Conservation (phyloP, 2,329 filamentous ascomycete genomes). For the Pleoardoris graminearum region DNA sequence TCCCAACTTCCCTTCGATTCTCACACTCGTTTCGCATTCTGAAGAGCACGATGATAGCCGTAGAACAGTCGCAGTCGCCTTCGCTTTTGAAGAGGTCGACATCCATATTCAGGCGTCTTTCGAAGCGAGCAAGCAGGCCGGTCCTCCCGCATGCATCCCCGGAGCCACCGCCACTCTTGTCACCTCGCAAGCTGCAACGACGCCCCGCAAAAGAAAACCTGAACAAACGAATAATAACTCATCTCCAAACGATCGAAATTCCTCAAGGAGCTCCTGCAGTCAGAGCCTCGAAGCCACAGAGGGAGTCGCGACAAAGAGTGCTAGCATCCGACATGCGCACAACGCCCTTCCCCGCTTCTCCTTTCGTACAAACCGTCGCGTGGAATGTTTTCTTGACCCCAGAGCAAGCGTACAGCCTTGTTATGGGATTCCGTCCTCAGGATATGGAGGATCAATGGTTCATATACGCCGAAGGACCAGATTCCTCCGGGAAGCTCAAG, state of each 20-base stretch:
- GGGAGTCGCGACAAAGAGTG: slow-evolving; percentile 3
- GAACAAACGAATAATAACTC: not conserved
- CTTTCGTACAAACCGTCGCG: slow-evolving; percentile 18
- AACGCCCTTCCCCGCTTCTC: slow-evolving; percentile 20
- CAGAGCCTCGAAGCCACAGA: not conserved
- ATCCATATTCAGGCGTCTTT: slow-evolving; percentile 12
- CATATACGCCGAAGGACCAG: slow-evolving; percentile 40
- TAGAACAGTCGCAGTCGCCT: slow-evolving; percentile 9
- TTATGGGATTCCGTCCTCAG: slow-evolving; percentile 32
- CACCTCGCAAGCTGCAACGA: slow-evolving; percentile 3
- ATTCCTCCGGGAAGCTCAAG: slow-evolving; percentile 38
- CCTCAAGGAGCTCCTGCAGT: slow-evolving; percentile 3
- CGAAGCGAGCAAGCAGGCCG: slow-evolving; percentile 5
- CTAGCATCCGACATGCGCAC: slow-evolving; percentile 23
- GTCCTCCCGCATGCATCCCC: not conserved
- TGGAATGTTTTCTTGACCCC: slow-evolving; percentile 42
- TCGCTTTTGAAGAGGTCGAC: slow-evolving; percentile 5
- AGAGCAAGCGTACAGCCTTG: slow-evolving; percentile 32
- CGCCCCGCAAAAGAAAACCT: not conserved
- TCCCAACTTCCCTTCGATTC: not conserved
- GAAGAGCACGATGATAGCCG: slow-evolving; percentile 2
- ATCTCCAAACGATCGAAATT: slow-evolving; percentile 9
- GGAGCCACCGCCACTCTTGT: no score
- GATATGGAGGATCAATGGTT: slow-evolving; percentile 39
- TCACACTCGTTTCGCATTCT: not conserved